phyloP scores from a whole-genome alignment of 2,329 filamentous ascomycete genomes.

The Botrytis paeoniae region DNA sequence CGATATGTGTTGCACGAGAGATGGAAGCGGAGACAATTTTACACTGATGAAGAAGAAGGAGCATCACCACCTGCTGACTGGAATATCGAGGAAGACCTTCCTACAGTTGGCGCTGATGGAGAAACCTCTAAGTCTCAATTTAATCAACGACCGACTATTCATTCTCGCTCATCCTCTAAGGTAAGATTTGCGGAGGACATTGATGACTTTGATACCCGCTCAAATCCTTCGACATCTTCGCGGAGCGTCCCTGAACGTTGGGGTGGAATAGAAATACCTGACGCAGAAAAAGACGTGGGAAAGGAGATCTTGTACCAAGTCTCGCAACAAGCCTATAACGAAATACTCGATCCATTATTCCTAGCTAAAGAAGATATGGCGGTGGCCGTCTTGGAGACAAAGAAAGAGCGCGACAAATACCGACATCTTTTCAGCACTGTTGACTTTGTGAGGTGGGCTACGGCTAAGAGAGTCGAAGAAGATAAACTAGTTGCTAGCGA shows the following conservation, averaged over 20 bases:
- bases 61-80: constrained; percentile 62
- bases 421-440: constrained; percentile 48
- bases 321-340: constrained; percentile 89
- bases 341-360: constrained; percentile 85
- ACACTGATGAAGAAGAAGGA: constrained; percentile 82
- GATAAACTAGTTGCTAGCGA: neutral
- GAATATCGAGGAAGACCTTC: constrained; percentile 57
- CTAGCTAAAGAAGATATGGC: constrained; percentile 74
- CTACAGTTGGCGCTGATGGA: constrained; percentile 27
- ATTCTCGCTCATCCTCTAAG: constrained; percentile 73
- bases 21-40: constrained; percentile 76
- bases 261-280: constrained; percentile 75
- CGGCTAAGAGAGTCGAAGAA: constrained; percentile 20
- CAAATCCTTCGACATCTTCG: constrained; percentile 71
- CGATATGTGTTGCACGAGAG: constrained; percentile 56
- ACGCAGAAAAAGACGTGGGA: constrained; percentile 74
- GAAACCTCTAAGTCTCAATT: constrained; percentile 46
- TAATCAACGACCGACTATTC: constrained; percentile 46
- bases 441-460: constrained; percentile 39
- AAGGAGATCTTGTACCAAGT: constrained; percentile 81
- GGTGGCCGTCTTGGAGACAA: constrained; percentile 63
- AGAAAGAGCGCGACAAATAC: constrained; percentile 57
- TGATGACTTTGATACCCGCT: constrained; percentile 66
- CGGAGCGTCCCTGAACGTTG: constrained; percentile 69
- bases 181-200: constrained; percentile 72